A percentile compares a stretch with the other conserved stretches of the same genome.
Evolutionary conservation across 257 asterid genomes (phyloP).

Genomic region (Ballota nigra): DNA sequence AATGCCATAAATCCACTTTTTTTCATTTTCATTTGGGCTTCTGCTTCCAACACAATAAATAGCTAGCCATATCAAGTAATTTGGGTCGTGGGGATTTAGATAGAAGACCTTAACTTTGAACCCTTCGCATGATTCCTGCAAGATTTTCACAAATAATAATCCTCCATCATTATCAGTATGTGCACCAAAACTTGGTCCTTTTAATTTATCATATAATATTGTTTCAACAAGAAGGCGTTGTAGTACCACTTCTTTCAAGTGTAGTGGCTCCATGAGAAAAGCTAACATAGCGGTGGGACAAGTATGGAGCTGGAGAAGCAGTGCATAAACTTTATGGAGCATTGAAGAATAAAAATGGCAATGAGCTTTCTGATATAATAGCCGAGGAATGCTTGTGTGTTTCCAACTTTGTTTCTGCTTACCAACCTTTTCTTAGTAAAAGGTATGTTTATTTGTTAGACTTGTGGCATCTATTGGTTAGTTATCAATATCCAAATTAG

Average conservation of each 20-base stretch:
- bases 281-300: conserved; percentile 18
- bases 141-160: conserved; percentile 12
- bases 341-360: too few relatives aligned
- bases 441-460: too few relatives aligned
- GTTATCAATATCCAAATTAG: too few relatives aligned
- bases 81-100: neutral
- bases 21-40: neutral
- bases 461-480: too few relatives aligned
- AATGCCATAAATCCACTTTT: neutral
- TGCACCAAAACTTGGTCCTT: neutral
- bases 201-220: neutral
- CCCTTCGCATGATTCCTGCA: conserved; percentile 20
- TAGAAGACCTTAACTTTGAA: conserved; percentile 20
- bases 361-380: too few relatives aligned
- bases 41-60: neutral
- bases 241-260: neutral
- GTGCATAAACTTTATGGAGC: too few relatives aligned
- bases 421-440: too few relatives aligned
- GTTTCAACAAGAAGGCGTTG: conserved; percentile 2
- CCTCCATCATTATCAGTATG: neutral
- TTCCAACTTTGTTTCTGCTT: too few relatives aligned
- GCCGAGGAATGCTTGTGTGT: too few relatives aligned
- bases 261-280: conserved; percentile 8
- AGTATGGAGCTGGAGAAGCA: too few relatives aligned
- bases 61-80: neutral